Conservation (phyloP, 176 grass and related monocot species). For the Lolium rigidum region DNA sequence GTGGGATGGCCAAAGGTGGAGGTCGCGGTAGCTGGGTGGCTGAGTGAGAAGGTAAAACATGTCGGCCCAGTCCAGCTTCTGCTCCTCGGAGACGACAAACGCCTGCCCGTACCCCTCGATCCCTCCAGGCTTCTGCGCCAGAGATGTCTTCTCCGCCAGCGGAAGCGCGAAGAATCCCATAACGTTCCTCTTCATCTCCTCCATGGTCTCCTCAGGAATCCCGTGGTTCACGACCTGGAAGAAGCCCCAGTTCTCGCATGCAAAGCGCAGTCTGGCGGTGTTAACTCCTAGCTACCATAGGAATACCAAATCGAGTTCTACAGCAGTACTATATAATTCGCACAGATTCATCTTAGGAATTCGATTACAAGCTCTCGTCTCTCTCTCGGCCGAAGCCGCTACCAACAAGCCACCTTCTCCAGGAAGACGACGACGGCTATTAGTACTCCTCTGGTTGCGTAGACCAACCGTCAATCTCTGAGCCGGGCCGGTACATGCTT, state of each 20-base stretch:
- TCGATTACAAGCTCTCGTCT: too few relatives aligned
- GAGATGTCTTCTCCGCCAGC: conserved; percentile 24
- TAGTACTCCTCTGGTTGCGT: too few relatives aligned
- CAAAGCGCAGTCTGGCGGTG: conserved; percentile 25
- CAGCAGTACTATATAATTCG: too few relatives aligned
- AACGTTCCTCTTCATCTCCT: conserved; percentile 29
- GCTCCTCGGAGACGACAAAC: conserved; percentile 56
- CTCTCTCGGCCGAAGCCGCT: too few relatives aligned
- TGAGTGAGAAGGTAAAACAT: conserved; percentile 46
- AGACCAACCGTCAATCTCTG: too few relatives aligned
- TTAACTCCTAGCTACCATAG: too few relatives aligned
- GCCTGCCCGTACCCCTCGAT: conserved; percentile 63
- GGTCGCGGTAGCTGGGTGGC: conserved; percentile 43
- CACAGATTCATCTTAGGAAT: too few relatives aligned
- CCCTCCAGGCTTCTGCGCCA: conserved; percentile 37
- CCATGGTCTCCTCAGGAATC: conserved; percentile 24
- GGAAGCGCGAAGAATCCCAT: conserved; percentile 50
- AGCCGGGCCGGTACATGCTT: too few relatives aligned
- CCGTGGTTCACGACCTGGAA: conserved; percentile 62
- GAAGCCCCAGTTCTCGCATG: conserved; percentile 61
- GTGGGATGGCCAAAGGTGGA: conserved; percentile 42
- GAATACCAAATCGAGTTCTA: too few relatives aligned
- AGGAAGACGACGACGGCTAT: too few relatives aligned
- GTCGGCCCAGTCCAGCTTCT: conserved; percentile 70
- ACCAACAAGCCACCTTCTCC: too few relatives aligned